phyloP scores from a whole-genome alignment of 345 rosid genomes.

The Anastatica hierochuntica region DNA sequence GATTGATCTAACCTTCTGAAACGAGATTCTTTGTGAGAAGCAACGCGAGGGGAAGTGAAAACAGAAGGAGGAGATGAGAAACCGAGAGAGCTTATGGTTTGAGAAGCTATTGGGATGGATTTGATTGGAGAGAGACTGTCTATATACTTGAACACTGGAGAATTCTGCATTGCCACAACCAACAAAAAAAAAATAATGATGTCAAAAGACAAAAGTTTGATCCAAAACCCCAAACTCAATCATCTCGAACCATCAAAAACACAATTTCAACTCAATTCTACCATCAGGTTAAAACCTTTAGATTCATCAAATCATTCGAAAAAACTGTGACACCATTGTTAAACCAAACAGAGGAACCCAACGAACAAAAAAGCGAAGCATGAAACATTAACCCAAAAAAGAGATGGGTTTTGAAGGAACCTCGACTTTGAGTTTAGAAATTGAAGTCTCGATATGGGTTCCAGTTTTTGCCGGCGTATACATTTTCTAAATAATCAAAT shows the following conservation, averaged over 20 bases:
- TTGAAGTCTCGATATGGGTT: conserved; percentile 38
- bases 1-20: conserved; percentile 12
- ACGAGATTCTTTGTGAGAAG: conserved; percentile 62
- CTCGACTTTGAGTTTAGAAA: conserved; percentile 51
- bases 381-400: too few relatives aligned
- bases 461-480: conserved; percentile 55
- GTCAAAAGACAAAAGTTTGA: background rate
- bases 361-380: too few relatives aligned
- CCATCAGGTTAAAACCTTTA: too few relatives aligned
- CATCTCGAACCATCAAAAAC: background rate
- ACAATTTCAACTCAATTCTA: too few relatives aligned
- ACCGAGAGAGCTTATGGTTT: conserved; percentile 51
- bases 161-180: conserved; percentile 43
- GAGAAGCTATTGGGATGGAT: conserved; percentile 29
- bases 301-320: too few relatives aligned
- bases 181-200: background rate
- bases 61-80: conserved; percentile 61
- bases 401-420: conserved; percentile 19
- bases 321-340: too few relatives aligned
- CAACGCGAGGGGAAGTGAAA: conserved; percentile 76
- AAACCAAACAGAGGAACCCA: background rate
- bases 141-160: conserved; percentile 73
- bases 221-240: background rate
- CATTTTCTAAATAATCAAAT: conserved; percentile 26
- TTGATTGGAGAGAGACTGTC: conserved; percentile 70